These are phyloP conservation scores for Peronospora belbahrii DNA, from an alignment of 352 stramenopile species.

Conservation along the genomic window DNA sequence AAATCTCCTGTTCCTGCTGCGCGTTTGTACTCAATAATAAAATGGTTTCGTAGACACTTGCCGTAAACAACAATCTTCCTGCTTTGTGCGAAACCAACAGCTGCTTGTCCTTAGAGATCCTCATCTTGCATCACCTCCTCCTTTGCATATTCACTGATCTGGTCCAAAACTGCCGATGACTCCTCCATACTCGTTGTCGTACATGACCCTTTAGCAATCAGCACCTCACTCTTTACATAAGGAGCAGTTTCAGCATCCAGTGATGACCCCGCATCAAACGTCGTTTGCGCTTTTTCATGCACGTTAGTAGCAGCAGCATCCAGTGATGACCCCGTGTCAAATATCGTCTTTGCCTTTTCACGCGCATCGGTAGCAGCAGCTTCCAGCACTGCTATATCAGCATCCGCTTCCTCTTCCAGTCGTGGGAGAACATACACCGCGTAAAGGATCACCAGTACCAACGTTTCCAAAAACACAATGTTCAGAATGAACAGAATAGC, in stretches of 20 bases:
- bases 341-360: constrained; percentile 22
- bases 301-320: constrained; percentile 17
- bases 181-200: constrained; percentile 9
- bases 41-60: constrained; percentile 8
- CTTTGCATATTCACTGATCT: constrained; percentile 8
- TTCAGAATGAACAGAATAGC: constrained; percentile 4
- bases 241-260: constrained; percentile 18
- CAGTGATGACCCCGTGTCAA: constrained; percentile 7
- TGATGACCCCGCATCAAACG: constrained; percentile 11
- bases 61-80: background rate
- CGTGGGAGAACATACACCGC: constrained; percentile 52
- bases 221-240: constrained; percentile 32
- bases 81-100: background rate
- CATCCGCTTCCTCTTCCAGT: constrained; percentile 19
- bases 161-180: background rate
- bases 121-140: constrained; percentile 25
- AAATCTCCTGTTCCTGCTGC: background rate
- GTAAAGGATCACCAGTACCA: constrained; percentile 60
- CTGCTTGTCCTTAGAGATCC: constrained; percentile 8
- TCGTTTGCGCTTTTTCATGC: constrained; percentile 18
- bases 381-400: constrained; percentile 13
- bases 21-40: background rate
- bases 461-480: constrained; percentile 62
- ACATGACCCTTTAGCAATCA: constrained; percentile 15
- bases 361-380: constrained; percentile 17